A percentile compares a stretch with the other conserved stretches of the same genome.
These are phyloP conservation scores for Hypoxylon sp. DNA, from an alignment of 2,329 filamentous ascomycete genomes.

Conservation along the genomic window DNA sequence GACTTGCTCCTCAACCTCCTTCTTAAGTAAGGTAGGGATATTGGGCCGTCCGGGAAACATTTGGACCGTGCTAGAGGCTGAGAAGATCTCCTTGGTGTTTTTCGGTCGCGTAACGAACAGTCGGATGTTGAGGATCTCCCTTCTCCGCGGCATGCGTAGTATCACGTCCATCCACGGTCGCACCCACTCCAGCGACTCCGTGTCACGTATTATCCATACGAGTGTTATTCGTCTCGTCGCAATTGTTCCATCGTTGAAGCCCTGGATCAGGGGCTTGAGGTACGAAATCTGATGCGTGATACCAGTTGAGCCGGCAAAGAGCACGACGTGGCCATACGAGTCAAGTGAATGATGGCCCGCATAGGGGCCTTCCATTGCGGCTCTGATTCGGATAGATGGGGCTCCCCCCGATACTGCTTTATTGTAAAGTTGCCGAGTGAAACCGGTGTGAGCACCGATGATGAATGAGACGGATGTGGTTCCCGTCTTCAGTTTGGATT, in stretches of 20 bases:
- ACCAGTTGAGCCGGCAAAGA: slow-evolving; percentile 92
- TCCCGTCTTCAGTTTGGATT: slow-evolving; percentile 49
- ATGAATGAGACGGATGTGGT: slow-evolving; percentile 80
- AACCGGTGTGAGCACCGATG: slow-evolving; percentile 87
- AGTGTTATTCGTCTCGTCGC: slow-evolving; percentile 86
- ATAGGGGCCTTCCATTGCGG: slow-evolving; percentile 92
- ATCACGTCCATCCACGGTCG: slow-evolving; percentile 85
- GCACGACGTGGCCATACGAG: slow-evolving; percentile 91
- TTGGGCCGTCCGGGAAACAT: slow-evolving; percentile 94
- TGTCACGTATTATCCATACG: slow-evolving; percentile 93
- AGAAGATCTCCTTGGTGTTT: slow-evolving; percentile 84
- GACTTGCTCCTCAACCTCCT: slow-evolving; percentile 84
- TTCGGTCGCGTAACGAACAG: slow-evolving; percentile 92
- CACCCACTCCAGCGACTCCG: slow-evolving; percentile 93
- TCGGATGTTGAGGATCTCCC: slow-evolving; percentile 86
- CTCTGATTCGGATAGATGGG: slow-evolving; percentile 73
- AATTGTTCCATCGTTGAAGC: slow-evolving; percentile 77
- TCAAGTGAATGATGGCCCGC: slow-evolving; percentile 85
- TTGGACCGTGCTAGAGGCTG: slow-evolving; percentile 83
- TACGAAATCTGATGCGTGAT: slow-evolving; percentile 97
- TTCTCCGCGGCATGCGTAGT: slow-evolving; percentile 82
- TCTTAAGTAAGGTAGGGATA: slow-evolving; percentile 81
- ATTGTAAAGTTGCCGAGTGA: slow-evolving; percentile 86
- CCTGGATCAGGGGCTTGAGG: slow-evolving; percentile 80
- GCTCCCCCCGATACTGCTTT: slow-evolving; percentile 70